Evolutionary conservation across 768 basidiomycete genomes (phyloP).

Genomic region (Scleroderma citrinum): DNA sequence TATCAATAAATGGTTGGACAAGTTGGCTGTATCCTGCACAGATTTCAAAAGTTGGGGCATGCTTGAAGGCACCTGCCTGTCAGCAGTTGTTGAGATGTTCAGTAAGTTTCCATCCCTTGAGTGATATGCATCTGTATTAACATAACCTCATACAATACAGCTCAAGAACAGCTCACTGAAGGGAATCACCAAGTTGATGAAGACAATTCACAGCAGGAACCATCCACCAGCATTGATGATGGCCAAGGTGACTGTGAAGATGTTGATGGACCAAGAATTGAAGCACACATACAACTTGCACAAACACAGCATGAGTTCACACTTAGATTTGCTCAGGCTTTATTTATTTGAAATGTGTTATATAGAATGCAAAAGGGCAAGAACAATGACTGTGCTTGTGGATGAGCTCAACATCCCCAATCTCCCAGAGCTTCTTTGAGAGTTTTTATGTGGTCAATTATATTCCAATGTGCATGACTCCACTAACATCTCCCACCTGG

Average conservation of each 20-base stretch:
- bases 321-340: no score
- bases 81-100: neutral
- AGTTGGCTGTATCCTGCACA: conserved; percentile 3
- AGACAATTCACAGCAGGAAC: no score
- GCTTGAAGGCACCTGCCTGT: conserved; percentile 1
- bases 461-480: neutral
- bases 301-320: no score
- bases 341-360: no score
- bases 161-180: no score
- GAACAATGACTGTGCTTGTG: no score
- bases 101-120: neutral
- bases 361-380: no score
- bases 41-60: neutral
- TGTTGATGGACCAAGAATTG: neutral
- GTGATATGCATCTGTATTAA: neutral
- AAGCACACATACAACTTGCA: conserved; percentile 1
- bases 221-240: neutral
- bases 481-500: no score
- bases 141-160: neutral
- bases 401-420: neutral
- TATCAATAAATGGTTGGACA: conserved; percentile 21
- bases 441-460: neutral
- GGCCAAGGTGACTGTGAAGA: neutral
- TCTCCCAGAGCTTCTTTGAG: neutral
- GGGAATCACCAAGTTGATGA: neutral